These are phyloP conservation scores for Taiwanofungus camphoratus DNA, from an alignment of 1,284 basidiomycete genomes.

Conservation along the genomic window DNA sequence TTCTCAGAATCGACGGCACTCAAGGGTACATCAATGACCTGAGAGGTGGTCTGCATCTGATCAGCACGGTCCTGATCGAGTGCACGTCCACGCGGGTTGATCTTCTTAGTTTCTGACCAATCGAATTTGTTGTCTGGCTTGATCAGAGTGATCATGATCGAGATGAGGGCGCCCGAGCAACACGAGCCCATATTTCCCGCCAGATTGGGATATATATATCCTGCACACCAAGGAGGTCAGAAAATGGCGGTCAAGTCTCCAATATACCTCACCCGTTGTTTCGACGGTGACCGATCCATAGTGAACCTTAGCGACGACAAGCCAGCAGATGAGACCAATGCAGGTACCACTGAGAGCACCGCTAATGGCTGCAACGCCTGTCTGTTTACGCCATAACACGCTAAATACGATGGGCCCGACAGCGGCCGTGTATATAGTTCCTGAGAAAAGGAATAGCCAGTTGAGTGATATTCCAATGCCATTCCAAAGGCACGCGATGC, in stretches of 20 bases:
- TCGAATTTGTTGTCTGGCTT: slow-evolving; percentile 12
- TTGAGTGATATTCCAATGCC: slow-evolving; percentile 24
- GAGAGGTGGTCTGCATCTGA: background rate
- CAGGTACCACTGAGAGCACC: slow-evolving; percentile 14
- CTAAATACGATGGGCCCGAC: slow-evolving; percentile 29
- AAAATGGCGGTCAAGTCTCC: no score
- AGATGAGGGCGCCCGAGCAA: slow-evolving; percentile 9
- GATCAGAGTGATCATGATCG: slow-evolving; percentile 10
- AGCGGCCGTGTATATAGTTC: slow-evolving; percentile 19
- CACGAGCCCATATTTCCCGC: slow-evolving; percentile 12
- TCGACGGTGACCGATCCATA: slow-evolving; percentile 6
- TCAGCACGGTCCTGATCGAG: slow-evolving; percentile 4
- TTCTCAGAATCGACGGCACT: slow-evolving; percentile 5
- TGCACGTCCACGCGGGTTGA: slow-evolving; percentile 9
- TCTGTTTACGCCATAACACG: slow-evolving; percentile 20
- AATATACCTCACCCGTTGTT: slow-evolving; percentile 6
- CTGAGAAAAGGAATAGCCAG: slow-evolving; percentile 13
- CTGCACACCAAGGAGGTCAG: background rate
- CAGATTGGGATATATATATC: slow-evolving; percentile 8
- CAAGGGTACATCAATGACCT: background rate
- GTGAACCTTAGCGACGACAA: slow-evolving; percentile 11
- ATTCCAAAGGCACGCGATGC: slow-evolving; percentile 22
- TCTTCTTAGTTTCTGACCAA: slow-evolving; percentile 11
- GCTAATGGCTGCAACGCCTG: slow-evolving; percentile 11
- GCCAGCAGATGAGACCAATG: slow-evolving; percentile 15